Base-by-base conservation (phyloP, 208 protist genomes). In the Acanthamoeba healyi region DNA sequence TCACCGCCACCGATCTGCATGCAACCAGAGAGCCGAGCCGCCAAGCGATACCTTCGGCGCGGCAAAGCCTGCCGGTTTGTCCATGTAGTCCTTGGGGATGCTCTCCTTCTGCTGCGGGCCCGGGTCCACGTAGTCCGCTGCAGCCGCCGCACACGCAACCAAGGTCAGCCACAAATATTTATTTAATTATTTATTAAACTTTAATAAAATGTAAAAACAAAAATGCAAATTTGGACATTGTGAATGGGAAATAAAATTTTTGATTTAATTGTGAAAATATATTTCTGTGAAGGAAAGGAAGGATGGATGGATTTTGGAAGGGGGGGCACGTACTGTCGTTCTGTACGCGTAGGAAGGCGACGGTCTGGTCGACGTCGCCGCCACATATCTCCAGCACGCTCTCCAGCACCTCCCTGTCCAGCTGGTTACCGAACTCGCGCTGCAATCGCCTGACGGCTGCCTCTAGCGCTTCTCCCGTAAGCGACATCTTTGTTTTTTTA, bases 331-430 rank as follows among this genome's bases (percentile, higher is more conserved):
- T 56, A 67, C 87, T 92, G 87, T 92, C 87, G 22, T 77, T 92
- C 32, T 92, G 87, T 32, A 77, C 87, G 7, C 61, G 63, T 5
- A 92, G 61, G 46, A 92, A 92, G 56, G 51, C 34, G 17, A 74
- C 46, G 9, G 87, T 74, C 61, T 92, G 87, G 36, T 74, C 40
- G 19, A 74, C 87, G 40, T 92, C 87, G 38, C 87, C 87, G 14
- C 87, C 87, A 51, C 87, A 92, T 34, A 92, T 92, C 42, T 92
- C 87, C 0, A 92, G 63, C 32, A 92, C 87, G 56, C 63, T 92
- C 87, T 92, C 87, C 38, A 92, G 34, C n/a, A 92, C 87, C 63
- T 92, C 87, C 40, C 63, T 92, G 40, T 92, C 87, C 87, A 92
- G 29, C 26, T 92, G 87, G 19, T 74, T 74, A 26, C 87, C 87